Evolutionary conservation across 2,329 filamentous ascomycete genomes (phyloP).

Genomic region (Pseudogymnoascus sp.): DNA sequence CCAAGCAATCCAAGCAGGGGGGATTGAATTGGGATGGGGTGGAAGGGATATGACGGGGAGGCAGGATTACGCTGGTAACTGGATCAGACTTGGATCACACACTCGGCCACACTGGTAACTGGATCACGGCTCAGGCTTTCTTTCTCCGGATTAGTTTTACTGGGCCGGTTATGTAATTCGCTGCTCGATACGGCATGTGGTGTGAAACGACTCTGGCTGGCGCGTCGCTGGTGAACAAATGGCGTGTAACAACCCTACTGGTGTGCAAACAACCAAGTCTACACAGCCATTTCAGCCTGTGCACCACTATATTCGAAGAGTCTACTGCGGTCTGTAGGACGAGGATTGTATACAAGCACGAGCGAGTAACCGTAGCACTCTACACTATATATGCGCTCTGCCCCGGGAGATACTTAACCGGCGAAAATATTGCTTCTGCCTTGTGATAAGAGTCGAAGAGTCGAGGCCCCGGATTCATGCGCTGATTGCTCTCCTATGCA

Average conservation of each 20-base stretch:
- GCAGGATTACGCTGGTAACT: not conserved
- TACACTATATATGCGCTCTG: not conserved
- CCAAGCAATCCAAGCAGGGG: not conserved
- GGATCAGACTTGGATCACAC: not conserved
- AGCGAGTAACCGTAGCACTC: not conserved
- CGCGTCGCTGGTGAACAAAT: too few relatives aligned
- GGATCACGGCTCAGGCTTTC: not conserved
- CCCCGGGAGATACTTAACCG: not conserved
- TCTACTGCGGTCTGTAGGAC: not conserved
- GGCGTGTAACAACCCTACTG: not conserved
- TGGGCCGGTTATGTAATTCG: not conserved
- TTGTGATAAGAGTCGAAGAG: not conserved
- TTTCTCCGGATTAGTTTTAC: not conserved
- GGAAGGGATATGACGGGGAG: not conserved
- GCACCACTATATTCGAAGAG: not conserved
- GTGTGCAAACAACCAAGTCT: not conserved
- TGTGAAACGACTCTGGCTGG: not conserved
- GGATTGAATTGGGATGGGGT: too few relatives aligned
- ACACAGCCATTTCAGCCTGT: not conserved
- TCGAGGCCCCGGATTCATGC: not conserved
- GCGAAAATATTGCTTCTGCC: not conserved
- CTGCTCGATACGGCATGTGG: not conserved
- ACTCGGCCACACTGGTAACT: not conserved
- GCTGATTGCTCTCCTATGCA: not conserved
- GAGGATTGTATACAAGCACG: not conserved